Percentiles rank a stretch among this genome's conserved stretches.
Evolutionary conservation across 1,284 basidiomycete genomes (phyloP).

Genomic region (Leccinum proximum): DNA sequence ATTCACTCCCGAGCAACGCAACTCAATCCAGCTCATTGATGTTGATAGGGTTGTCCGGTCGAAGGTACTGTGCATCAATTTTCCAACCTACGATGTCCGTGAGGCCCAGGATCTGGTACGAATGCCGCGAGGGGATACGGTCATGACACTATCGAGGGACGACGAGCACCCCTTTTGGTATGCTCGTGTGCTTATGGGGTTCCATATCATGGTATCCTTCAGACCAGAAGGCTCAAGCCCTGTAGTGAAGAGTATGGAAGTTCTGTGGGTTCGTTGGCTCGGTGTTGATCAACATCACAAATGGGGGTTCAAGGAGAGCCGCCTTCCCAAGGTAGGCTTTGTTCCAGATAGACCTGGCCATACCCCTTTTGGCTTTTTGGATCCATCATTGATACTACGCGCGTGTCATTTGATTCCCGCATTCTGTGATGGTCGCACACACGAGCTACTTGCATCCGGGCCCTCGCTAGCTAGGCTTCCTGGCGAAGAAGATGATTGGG

Average conservation of each 20-base stretch:
- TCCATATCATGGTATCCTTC: not conserved
- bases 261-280: constrained; percentile 2
- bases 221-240: not conserved
- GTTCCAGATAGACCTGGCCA: not conserved
- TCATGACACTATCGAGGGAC: not conserved
- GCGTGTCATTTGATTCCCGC: constrained; percentile 5
- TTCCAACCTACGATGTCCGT: not conserved
- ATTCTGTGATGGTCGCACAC: not conserved
- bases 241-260: not conserved
- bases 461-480: not conserved
- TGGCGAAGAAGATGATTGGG: constrained; percentile 5
- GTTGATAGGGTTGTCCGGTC: not conserved
- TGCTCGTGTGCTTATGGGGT: not conserved
- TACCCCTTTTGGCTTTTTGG: constrained; percentile 4
- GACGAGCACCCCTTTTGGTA: not conserved
- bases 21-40: not conserved
- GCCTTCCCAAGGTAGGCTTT: constrained; percentile 5
- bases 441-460: not conserved
- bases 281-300: not conserved
- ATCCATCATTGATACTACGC: not conserved
- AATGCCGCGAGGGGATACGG: not conserved
- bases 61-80: not conserved
- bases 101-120: not conserved
- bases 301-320: constrained; percentile 1
- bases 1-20: not conserved